These are phyloP conservation scores for Ceratobasidium sp. DNA, from an alignment of 1,284 basidiomycete genomes.

Conservation along the genomic window DNA sequence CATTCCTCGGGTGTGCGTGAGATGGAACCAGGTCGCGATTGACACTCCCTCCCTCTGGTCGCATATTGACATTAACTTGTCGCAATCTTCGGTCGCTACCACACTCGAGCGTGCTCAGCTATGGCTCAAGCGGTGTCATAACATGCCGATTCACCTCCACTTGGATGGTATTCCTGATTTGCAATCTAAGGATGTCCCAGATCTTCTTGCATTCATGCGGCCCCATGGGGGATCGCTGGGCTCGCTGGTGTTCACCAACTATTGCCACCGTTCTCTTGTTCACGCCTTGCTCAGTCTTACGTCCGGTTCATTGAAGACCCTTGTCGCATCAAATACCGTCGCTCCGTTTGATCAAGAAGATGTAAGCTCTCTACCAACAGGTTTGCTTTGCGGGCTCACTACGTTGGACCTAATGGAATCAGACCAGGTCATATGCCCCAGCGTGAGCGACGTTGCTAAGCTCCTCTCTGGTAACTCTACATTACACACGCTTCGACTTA, in stretches of 20 bases:
- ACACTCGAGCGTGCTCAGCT: neutral
- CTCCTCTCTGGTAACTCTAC: neutral
- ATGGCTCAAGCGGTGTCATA: neutral
- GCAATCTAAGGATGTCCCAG: neutral
- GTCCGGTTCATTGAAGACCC: neutral
- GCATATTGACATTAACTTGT: conserved; percentile 12
- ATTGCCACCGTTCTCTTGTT: neutral
- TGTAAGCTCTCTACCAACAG: neutral
- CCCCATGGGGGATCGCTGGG: neutral
- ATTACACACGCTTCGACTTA: neutral
- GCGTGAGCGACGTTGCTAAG: neutral
- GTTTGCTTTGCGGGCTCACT: neutral
- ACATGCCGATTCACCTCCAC: neutral
- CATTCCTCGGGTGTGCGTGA: conserved; percentile 2
- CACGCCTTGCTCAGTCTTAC: neutral
- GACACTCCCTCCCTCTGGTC: conserved; percentile 11
- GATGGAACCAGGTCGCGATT: conserved; percentile 23
- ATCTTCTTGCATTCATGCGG: neutral
- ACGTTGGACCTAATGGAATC: neutral
- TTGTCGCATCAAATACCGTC: neutral
- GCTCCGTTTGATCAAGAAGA: neutral
- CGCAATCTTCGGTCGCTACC: neutral
- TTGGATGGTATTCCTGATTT: neutral
- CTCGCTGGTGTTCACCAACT: neutral
- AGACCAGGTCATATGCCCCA: neutral